Base-by-base conservation (phyloP, 2,329 filamentous ascomycete genomes). In the Penicillium brevicompactum region DNA sequence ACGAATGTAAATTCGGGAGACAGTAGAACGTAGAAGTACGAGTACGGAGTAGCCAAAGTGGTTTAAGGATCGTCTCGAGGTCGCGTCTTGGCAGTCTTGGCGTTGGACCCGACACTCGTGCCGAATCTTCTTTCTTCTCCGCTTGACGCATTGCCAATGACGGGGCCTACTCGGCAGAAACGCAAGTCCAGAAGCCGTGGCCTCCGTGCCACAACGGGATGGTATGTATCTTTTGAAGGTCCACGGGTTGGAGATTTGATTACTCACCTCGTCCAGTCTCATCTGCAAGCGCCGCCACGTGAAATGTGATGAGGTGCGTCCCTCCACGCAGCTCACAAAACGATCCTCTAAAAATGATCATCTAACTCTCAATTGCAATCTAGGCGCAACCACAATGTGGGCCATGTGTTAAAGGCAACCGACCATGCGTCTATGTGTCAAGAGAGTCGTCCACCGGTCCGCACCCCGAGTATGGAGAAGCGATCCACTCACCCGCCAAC, bases 221-320 rank as follows among this genome's bases (percentile, higher is more conserved):
- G 67, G 67, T 69, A 38, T 63, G 43, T 42, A 24, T 53, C 42
- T n/a, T 7, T 38, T 21, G 45, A 54, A 51, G 49, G n/a, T n/a
- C n/a, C n/a, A n/a, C n/a, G n/a, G n/a, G 49, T 21, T 51, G 48
- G 31, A 44, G 40, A 34, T 50, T 46, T 21, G 27, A 41, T 32
- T 30, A 30, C 50, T 58, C 43, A 63, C 46, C 18, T 42, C 31
- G 21, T 18, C 14, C 34, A 69, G 67, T 49, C 51, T 67, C 16
- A 56, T 65, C 30, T 69, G 68, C 59, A 69, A 69, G 44, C 59
- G 59, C 18, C 60, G 68, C 14, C 68, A 70, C 49, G 66, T 70
- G 31, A 70, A 70, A 47, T 70, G 68, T 30, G 68, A 70, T 38
- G 68, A 70, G 48, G 65, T 63, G 54, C 32, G 59, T 48, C 27